Base-by-base conservation (phyloP, 768 basidiomycete genomes). In the Hortiboletus campestris region DNA sequence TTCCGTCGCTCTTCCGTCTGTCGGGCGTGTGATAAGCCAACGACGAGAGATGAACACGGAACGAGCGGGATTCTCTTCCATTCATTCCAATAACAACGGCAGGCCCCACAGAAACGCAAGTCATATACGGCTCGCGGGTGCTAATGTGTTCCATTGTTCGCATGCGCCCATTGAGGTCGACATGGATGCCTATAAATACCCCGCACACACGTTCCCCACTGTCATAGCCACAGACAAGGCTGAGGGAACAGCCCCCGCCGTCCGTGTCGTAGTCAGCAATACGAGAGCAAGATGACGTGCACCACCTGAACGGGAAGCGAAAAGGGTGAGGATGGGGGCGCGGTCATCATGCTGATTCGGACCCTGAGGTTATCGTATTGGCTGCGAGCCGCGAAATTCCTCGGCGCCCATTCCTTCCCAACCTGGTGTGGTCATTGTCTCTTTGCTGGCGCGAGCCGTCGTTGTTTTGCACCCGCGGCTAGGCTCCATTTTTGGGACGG, bases 391-490 rank as follows among this genome's bases (percentile, higher is more conserved):
- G 17, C 49, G 36, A 22, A 55, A 29, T 56, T 57, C 60, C 47
- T 59, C 57, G 63, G 63, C 49, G 60, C 36, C 46, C 42, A 14
- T 38, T 46, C 63, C 50, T 64, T 61, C 59, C 59, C 34, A 53
- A 63, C 54, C 7, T n/a, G 58, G 46, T 22, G n/a, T 16, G 36
- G 8, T 22, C 55, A 32, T 56, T 46, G 52, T 58, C 19, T 29
- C 13, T 19, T n/a, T 46, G 22, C 61, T 63, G 50, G 29, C 43
- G 36, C 40, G 44, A 35, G 53, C 38, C 20, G 25, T 41, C 25
- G 28, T 31, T 4, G 25, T 35, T 29, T 48, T 19, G 22, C 10
- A 50, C 35, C 42, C 31, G 44, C 40, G 17, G 29, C 1, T 34
- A 38, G 46, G 34, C 31, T 62, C 12, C 55, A 61, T 64, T 63